Percentiles rank a stretch among this genome's conserved stretches.
Evolutionary conservation across 768 basidiomycete species (phyloP).

Genomic region (Russula emetica): DNA sequence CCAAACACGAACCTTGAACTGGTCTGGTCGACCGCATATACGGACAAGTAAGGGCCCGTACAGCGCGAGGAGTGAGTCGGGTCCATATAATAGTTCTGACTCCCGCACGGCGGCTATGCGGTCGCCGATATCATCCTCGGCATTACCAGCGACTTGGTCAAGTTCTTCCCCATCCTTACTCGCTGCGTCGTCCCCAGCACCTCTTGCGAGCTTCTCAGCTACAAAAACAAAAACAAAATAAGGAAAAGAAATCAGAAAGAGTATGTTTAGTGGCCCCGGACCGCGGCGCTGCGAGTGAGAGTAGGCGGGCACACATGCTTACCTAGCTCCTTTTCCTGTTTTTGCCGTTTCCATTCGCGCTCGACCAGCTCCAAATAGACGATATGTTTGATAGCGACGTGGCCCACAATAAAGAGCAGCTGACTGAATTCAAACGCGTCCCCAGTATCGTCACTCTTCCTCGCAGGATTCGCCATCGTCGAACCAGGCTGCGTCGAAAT

Average conservation of each 20-base stretch:
- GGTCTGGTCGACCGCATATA: constrained; percentile 85
- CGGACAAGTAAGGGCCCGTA: constrained; percentile 90
- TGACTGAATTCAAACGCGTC: constrained; percentile 89
- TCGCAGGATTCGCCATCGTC: constrained; percentile 14
- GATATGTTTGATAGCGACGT: constrained; percentile 96
- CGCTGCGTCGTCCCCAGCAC: constrained; percentile 36
- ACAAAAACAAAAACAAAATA: neutral
- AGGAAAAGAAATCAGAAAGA: neutral
- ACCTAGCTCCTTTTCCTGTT: constrained; percentile 84
- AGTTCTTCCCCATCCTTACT: constrained; percentile 75
- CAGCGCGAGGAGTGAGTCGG: constrained; percentile 71
- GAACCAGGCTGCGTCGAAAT: constrained; percentile 22
- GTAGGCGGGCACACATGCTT: constrained; percentile 28
- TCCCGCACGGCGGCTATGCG: constrained; percentile 81
- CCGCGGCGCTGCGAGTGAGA: neutral
- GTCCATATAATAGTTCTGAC: constrained; percentile 80
- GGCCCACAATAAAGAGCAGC: constrained; percentile 92
- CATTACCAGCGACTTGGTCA: constrained; percentile 95
- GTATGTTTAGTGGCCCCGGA: neutral
- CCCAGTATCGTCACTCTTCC: constrained; percentile 49
- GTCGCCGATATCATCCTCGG: constrained; percentile 98
- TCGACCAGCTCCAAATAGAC: constrained; percentile 95
- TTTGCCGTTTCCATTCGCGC: constrained; percentile 93
- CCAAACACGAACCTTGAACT: constrained; percentile 66
- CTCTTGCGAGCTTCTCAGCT: constrained; percentile 60